Evolutionary conservation across 2,329 filamentous ascomycete species (phyloP).

Genomic region (Botrytis squamosa): DNA sequence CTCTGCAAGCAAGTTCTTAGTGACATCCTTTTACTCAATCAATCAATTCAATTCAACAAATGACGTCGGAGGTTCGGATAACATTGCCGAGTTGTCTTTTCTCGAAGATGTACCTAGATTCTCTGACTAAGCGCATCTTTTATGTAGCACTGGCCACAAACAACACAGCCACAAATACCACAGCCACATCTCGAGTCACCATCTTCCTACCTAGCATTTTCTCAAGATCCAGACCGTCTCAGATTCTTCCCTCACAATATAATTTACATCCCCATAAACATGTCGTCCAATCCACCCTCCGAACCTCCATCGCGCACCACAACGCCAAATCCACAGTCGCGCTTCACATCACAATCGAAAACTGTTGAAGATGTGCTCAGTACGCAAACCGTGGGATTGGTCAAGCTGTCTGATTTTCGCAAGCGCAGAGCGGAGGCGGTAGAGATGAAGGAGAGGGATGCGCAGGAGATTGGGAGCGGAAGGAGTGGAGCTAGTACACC

Average conservation of each 20-base stretch:
- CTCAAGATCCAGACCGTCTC: not conserved
- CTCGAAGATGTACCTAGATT: no score
- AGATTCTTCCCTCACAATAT: not conserved
- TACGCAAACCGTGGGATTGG: conserved; percentile 68
- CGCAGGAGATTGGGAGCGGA: conserved; percentile 53
- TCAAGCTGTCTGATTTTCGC: conserved; percentile 88
- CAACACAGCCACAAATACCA: not conserved
- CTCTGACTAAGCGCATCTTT: not conserved
- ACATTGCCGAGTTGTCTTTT: not conserved
- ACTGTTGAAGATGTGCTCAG: conserved; percentile 40
- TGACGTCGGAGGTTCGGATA: conserved; percentile 5
- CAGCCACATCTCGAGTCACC: conserved; percentile 1
- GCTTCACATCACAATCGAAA: conserved; percentile 38
- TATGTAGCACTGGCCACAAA: no score
- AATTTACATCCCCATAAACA: conserved; percentile 7
- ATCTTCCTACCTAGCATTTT: not conserved
- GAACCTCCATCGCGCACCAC: conserved; percentile 33
- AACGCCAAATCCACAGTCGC: conserved; percentile 35
- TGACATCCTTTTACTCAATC: not conserved
- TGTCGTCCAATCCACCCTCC: conserved; percentile 34
- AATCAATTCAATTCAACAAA: not conserved
- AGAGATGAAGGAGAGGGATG: conserved; percentile 83
- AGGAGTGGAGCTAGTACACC: conserved; percentile 30
- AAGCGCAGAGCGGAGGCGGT: conserved; percentile 94
- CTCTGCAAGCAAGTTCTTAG: not conserved